These are phyloP conservation scores for Jaltomata sinuosa DNA, from an alignment of 257 asterid genomes.

Conservation along the genomic window DNA sequence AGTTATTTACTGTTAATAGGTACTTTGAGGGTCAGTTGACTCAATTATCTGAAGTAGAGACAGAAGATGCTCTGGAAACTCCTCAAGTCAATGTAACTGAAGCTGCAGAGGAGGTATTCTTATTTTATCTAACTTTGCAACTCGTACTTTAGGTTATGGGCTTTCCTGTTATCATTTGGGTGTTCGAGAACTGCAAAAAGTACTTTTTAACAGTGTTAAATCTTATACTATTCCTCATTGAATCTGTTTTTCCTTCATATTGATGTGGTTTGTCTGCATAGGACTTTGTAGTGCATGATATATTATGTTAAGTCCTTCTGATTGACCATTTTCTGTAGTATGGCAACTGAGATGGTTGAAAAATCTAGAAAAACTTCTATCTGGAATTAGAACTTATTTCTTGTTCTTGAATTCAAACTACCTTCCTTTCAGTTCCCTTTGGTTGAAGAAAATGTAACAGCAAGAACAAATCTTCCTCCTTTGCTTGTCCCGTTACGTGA, in stretches of 20 bases:
- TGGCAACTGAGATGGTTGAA: background rate
- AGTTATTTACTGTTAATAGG: slow-evolving; percentile 28
- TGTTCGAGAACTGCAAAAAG: background rate
- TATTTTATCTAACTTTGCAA: background rate
- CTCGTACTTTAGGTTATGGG: background rate
- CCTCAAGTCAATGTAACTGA: slow-evolving; percentile 44
- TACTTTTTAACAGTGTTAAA: background rate
- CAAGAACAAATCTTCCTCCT: slow-evolving; percentile 73
- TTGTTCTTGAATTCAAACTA: background rate
- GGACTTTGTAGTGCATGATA: background rate
- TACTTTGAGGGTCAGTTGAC: slow-evolving; percentile 82
- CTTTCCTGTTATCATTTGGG: background rate
- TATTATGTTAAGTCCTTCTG: background rate
- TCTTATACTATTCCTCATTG: background rate
- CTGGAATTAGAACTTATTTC: background rate
- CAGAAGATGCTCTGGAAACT: slow-evolving; percentile 19
- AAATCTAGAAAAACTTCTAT: background rate
- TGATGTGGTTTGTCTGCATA: background rate
- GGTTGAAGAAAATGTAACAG: slow-evolving; percentile 65
- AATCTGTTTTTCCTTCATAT: background rate
- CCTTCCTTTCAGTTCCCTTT: slow-evolving; percentile 48
- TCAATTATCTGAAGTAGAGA: slow-evolving; percentile 53
- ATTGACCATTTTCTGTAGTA: background rate
- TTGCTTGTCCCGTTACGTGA: slow-evolving; percentile 72
- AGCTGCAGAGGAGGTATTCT: slow-evolving; percentile 78